Evolutionary conservation across 1,139 yeast genomes (phyloP), one percentile per base, ranked within the genome.

Genomic region (Candida pseudoviswanathii): DNA sequence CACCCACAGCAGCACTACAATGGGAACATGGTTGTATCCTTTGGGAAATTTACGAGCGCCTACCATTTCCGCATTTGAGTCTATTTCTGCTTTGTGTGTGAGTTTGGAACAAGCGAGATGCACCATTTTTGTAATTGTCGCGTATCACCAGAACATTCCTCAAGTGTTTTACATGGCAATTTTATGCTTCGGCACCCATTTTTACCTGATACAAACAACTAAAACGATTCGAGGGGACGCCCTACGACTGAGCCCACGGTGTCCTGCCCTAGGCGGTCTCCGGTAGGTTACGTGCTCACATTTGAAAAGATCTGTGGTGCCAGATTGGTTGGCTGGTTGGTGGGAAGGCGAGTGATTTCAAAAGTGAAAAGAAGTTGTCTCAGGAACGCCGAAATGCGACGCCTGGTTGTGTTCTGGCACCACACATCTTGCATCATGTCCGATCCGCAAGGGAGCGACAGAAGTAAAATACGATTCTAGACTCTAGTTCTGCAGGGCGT

Each of bases 121-220:
- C n/a, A n/a, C n/a, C n/a, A n/a, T n/a, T n/a, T n/a, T n/a, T 10
- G n/a, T 25, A 5, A 24, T 24, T 37, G 41, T 37, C 41, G 41
- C 41, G 41, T 37, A 37, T 37, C 41, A 37, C n/a, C 25, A 30
- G 21, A 25, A 37, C 24, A 37, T 37, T 37, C 8, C 27, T 37
- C n/a, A 25, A 37, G 3, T 37, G 41, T 37, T 37, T 37, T 37
- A 37, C 3, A 10, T 25, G 8, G 25, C 30, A 37, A 37, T 37
- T 25, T 37, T 37, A 8, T 21, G 5, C n/a, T 37, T 24, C 30
- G 24, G 27, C 22, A 25, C 31, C 5, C 41, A 37, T 37, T 37
- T 37, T 16, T 30, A 24, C 10, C 29, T 37, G 41, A 37, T 37
- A 37, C 41, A 37, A 37, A 24, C 30, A 9, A 37, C 29, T 26